A percentile compares a stretch with the other conserved stretches of the same genome.
Conservation (phyloP, 352 stramenopile species). For the Phytophthora macrochlamydospora region DNA sequence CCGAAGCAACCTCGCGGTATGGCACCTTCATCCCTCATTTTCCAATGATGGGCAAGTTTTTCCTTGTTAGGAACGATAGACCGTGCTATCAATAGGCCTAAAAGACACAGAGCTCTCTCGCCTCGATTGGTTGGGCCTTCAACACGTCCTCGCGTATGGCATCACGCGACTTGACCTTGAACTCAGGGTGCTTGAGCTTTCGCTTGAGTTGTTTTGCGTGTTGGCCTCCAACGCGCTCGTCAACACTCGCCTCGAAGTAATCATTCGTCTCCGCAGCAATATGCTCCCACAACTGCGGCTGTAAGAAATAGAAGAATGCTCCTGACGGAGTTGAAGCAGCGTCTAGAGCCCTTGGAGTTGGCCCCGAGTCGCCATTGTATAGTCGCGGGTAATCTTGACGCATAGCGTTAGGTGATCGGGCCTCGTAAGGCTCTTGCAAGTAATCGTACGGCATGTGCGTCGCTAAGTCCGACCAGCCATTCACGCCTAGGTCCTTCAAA, state of each 20-base stretch:
- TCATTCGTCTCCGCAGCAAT: conserved; percentile 2
- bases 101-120: neutral
- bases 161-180: neutral
- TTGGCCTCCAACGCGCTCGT: neutral
- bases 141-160: neutral
- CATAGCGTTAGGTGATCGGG: neutral
- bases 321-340: conserved; percentile 4
- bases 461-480: neutral
- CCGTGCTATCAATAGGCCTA: conserved; percentile 4
- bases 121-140: neutral
- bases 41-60: conserved; percentile 8
- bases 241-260: neutral
- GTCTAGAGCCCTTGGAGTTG: neutral
- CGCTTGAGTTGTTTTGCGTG: conserved; percentile 2
- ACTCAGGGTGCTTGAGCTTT: neutral
- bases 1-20: conserved; percentile 15
- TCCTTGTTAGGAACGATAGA: conserved; percentile 11
- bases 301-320: conserved; percentile 12
- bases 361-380: conserved; percentile 4
- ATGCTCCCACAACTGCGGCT: neutral
- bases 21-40: neutral
- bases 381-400: neutral
- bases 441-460: conserved; percentile 15
- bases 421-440: conserved; percentile 9
- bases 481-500: conserved; percentile 6